Evolutionary conservation across 179 eudicot genomes (phyloP).

Genomic region (Silene vulgaris): DNA sequence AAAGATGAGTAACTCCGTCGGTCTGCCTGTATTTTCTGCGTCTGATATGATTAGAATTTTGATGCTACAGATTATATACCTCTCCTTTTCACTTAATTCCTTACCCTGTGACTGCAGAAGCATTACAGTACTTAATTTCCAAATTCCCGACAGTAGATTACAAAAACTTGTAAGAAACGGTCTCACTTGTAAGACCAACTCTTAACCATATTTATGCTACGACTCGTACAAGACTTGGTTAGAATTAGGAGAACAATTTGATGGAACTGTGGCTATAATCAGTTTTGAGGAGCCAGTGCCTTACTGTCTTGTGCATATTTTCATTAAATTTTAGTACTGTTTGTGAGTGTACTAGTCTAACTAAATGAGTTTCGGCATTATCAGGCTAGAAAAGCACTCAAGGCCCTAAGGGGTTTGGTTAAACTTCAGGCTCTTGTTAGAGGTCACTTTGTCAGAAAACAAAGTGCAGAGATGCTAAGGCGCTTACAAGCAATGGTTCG

Average conservation of each 20-base stretch:
- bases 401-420: constrained; percentile 87
- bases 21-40: background rate
- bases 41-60: background rate
- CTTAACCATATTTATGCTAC: no score
- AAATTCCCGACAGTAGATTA: no score
- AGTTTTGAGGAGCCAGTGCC: no score
- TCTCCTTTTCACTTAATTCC: no score
- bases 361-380: constrained; percentile 16
- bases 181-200: no score
- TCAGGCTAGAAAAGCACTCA: constrained; percentile 87
- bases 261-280: no score
- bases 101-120: no score
- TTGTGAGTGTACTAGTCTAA: background rate
- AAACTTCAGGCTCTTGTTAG: constrained; percentile 93
- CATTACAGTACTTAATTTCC: no score
- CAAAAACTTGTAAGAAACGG: no score
- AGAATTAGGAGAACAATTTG: no score
- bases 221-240: no score
- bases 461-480: constrained; percentile 83
- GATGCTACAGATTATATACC: background rate
- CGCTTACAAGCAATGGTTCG: constrained; percentile 96
- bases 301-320: background rate
- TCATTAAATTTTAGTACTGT: background rate
- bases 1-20: background rate
- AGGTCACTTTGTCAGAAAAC: constrained; percentile 84